Percentiles rank a stretch among this genome's conserved stretches.
Evolutionary conservation across 2,329 filamentous ascomycete genomes (phyloP).

Genomic region (Pseudocercospora cruenta): DNA sequence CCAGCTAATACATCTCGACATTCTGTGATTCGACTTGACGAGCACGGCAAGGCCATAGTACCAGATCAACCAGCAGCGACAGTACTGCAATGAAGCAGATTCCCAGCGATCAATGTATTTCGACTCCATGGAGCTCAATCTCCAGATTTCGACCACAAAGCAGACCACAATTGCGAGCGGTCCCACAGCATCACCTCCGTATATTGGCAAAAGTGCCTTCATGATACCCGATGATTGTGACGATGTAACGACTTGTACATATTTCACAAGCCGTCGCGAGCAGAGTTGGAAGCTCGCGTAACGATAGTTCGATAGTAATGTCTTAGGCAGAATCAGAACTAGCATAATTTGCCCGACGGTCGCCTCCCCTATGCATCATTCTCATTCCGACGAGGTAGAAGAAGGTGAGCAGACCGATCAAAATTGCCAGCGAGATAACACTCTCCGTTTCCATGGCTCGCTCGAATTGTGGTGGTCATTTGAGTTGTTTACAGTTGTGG

Average conservation of each 20-base stretch:
- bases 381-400: constrained; percentile 26
- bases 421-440: constrained; percentile 11
- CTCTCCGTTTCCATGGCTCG: background rate
- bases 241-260: constrained; percentile 4
- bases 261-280: background rate
- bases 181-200: background rate
- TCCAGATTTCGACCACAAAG: background rate
- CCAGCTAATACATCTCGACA: constrained; percentile 3
- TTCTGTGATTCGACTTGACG: constrained; percentile 4
- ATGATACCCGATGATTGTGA: constrained; percentile 3
- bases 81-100: background rate
- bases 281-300: background rate
- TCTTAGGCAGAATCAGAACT: constrained; percentile 19
- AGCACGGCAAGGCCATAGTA: background rate
- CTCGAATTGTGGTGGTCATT: background rate
- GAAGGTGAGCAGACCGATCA: constrained; percentile 23
- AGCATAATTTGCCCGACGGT: constrained; percentile 11
- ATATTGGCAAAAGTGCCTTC: background rate
- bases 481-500: background rate
- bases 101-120: background rate
- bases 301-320: background rate
- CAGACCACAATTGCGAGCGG: background rate
- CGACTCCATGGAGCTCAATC: background rate
- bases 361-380: constrained; percentile 20
- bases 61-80: constrained; percentile 1